phyloP scores from a whole-genome alignment of 2,329 filamentous ascomycete species.

The Diaporthe sp. region DNA sequence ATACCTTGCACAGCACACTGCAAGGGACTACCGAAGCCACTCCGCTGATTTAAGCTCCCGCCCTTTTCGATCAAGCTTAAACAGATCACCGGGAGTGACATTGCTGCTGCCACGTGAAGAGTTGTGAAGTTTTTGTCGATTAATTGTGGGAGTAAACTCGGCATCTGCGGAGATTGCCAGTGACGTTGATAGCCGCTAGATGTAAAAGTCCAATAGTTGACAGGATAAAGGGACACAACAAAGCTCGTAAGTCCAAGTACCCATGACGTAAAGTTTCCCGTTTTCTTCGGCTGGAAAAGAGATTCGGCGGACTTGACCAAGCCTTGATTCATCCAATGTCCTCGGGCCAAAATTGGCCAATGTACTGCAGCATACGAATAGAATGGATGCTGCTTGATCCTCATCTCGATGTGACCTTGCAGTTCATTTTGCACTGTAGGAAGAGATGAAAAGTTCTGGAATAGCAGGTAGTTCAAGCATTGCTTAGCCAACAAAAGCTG shows the following conservation, averaged over 20 bases:
- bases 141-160: neutral
- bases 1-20: slow-evolving; percentile 5
- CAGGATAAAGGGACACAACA: no score
- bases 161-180: no score
- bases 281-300: neutral
- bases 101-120: slow-evolving; percentile 12
- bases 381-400: slow-evolving; percentile 5
- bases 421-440: neutral
- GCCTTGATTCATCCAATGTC: neutral
- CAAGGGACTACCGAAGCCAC: neutral
- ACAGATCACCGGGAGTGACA: neutral
- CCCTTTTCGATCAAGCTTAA: neutral
- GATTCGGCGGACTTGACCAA: neutral
- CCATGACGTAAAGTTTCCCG: no score
- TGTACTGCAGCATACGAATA: neutral
- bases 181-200: no score
- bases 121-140: neutral
- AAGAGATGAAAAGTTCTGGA: neutral
- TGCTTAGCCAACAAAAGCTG: neutral
- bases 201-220: no score
- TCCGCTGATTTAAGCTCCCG: neutral
- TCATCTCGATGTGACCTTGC: neutral
- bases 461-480: neutral
- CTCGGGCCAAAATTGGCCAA: neutral
- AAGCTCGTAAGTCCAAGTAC: no score